Conservation (phyloP, 169 alveolate species). For the Plasmodium relictum region DNA sequence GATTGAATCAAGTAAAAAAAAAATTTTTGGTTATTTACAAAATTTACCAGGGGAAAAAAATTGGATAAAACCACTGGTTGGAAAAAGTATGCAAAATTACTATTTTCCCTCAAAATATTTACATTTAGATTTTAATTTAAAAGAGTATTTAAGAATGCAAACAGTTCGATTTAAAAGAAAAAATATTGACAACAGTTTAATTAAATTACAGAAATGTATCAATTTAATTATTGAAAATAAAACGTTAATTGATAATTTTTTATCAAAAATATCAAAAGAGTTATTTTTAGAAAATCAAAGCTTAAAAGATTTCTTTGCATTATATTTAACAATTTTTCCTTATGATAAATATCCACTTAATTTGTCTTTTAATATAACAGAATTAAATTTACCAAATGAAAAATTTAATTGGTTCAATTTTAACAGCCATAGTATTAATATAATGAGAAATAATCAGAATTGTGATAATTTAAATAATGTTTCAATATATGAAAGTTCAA, state of each 20-base stretch:
- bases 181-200: constrained; percentile 62
- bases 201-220: constrained; percentile 61
- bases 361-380: constrained; percentile 41
- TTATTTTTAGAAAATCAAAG: constrained; percentile 69
- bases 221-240: constrained; percentile 75
- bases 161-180: constrained; percentile 79
- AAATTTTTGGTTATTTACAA: constrained; percentile 74
- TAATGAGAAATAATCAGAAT: neutral
- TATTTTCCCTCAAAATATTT: constrained; percentile 88
- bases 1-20: constrained; percentile 71
- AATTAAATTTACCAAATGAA: constrained; percentile 34
- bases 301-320: constrained; percentile 56
- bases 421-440: too few species aligned
- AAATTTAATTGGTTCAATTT: constrained; percentile 51
- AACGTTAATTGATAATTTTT: constrained; percentile 40
- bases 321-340: constrained; percentile 72
- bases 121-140: constrained; percentile 85
- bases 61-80: constrained; percentile 85
- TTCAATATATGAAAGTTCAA: neutral
- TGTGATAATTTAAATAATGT: constrained; percentile 3
- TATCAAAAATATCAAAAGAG: constrained; percentile 55
- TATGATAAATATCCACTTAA: constrained; percentile 11
- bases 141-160: constrained; percentile 85
- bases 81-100: constrained; percentile 83
- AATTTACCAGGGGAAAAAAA: constrained; percentile 86